Conservation (phyloP, 2,329 filamentous ascomycete genomes). For the Pseudogymnoascus sp. region DNA sequence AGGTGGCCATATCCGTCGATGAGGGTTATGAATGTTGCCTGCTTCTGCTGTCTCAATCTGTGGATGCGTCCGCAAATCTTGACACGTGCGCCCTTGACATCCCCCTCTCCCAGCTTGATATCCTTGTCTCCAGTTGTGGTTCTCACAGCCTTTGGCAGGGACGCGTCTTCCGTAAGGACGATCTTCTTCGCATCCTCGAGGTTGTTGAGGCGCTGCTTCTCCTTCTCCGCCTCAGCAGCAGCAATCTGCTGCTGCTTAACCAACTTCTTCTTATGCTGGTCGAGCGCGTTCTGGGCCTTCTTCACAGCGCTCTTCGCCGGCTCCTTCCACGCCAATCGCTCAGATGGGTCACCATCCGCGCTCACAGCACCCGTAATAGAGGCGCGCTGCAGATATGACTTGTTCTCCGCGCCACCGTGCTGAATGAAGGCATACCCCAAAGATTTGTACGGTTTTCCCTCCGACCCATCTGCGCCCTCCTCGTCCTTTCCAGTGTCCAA, state of each 20-base stretch:
- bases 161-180: constrained; percentile 59
- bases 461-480: constrained; percentile 56
- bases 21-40: constrained; percentile 79
- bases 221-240: constrained; percentile 65
- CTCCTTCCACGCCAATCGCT: constrained; percentile 68
- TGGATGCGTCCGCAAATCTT: constrained; percentile 79
- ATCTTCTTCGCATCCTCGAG: constrained; percentile 81
- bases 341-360: constrained; percentile 56
- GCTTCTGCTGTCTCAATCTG: constrained; percentile 72
- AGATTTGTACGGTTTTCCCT: constrained; percentile 73
- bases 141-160: constrained; percentile 64
- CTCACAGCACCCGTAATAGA: constrained; percentile 54
- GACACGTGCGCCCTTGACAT: constrained; percentile 63
- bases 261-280: constrained; percentile 76
- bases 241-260: constrained; percentile 68
- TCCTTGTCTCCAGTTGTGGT: constrained; percentile 71
- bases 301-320: constrained; percentile 79
- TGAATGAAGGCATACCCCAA: constrained; percentile 71
- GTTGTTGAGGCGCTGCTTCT: constrained; percentile 58
- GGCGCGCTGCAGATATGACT: constrained; percentile 62
- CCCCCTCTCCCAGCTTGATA: constrained; percentile 50
- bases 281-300: constrained; percentile 70
- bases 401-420: constrained; percentile 47
- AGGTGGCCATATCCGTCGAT: constrained; percentile 77
- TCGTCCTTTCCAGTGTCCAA: constrained; percentile 72